Conservation (phyloP, 148 eudicot species). For the Talinum fruticosum region DNA sequence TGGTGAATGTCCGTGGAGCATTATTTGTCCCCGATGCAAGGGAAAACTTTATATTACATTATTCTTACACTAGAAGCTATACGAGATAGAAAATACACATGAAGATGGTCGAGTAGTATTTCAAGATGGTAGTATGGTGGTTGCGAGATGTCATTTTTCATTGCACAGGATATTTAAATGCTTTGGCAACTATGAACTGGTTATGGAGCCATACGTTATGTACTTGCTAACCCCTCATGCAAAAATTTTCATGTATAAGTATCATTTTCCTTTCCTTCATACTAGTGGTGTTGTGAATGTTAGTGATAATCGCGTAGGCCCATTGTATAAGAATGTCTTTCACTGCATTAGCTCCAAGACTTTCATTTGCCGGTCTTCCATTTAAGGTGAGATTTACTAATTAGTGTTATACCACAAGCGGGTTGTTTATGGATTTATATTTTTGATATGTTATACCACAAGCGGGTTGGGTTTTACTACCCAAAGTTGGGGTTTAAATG, state of each 20-base stretch:
- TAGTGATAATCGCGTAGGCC: constrained; percentile 88
- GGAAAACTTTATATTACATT: constrained; percentile 4
- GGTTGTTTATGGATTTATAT: no score
- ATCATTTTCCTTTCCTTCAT: constrained; percentile 78
- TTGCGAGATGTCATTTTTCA: constrained; percentile 79
- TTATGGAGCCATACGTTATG: background rate
- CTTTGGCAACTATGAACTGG: background rate
- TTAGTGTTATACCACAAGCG: no score
- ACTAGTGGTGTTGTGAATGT: constrained; percentile 53
- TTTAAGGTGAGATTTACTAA: constrained; percentile 60
- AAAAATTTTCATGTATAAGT: constrained; percentile 63
- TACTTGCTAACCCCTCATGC: background rate
- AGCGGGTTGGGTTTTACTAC: no score
- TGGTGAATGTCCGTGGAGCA: constrained; percentile 8
- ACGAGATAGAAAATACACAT: constrained; percentile 65
- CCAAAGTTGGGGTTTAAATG: no score
- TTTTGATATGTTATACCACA: no score
- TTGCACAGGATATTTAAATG: constrained; percentile 73
- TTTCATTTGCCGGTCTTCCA: constrained; percentile 87
- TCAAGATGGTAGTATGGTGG: constrained; percentile 47
- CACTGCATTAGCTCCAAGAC: constrained; percentile 83
- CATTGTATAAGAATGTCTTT: constrained; percentile 85
- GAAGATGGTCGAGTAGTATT: constrained; percentile 68
- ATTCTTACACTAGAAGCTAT: constrained; percentile 21
- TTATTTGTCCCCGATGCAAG: constrained; percentile 12